Evolutionary conservation across 345 rosid species (phyloP), one percentile per base, ranked within the genome.

Genomic region (Eucalyptus curtisii): DNA sequence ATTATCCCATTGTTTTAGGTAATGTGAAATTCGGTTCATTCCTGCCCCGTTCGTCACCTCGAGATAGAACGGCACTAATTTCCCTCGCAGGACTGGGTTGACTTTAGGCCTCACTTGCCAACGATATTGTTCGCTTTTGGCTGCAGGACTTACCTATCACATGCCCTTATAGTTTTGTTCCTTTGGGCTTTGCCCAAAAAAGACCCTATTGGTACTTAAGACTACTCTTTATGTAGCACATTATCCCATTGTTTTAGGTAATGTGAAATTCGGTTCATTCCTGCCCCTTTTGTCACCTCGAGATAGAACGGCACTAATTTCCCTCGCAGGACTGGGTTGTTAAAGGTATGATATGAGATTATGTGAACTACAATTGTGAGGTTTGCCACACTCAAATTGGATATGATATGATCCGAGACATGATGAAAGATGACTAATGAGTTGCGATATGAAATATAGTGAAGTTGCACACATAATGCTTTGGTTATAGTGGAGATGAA

Each of bases 281-380:
- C 0, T 52, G 2, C 2, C 57, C 25, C 25, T 52, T 52, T 52
- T 0, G 25, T 1, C 25, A 52, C 25, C 25, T 52, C 1, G 2
- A 52, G 10, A 52, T 52, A 52, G 57, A 52, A 52, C 0, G 0
- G 2, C 2, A 20, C 25, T 52, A 52, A 2, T 52, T 52, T 52
- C 10, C 10, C 57, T 52, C 5, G 0, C 0, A 20, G 0, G 25
- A 20, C 57, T 52, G 10, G 25, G 4, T 4, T 2, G 4, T 20
- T 2, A 20, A 0, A 20, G 1, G 0, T 61, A 27, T 27, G 16
- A 61, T 61, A 30, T 61, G 68, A 61, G 33, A 61, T 27, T 30
- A 10, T 37, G 45, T n/a, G 40, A 9, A 71, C 2, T 10, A 33
- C 45, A 17, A 20, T 71, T 71, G 81, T 37, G 25, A 71, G 81